Evolutionary conservation across 2,329 filamentous ascomycete genomes (phyloP).

Genomic region (Colletotrichum lentis): DNA sequence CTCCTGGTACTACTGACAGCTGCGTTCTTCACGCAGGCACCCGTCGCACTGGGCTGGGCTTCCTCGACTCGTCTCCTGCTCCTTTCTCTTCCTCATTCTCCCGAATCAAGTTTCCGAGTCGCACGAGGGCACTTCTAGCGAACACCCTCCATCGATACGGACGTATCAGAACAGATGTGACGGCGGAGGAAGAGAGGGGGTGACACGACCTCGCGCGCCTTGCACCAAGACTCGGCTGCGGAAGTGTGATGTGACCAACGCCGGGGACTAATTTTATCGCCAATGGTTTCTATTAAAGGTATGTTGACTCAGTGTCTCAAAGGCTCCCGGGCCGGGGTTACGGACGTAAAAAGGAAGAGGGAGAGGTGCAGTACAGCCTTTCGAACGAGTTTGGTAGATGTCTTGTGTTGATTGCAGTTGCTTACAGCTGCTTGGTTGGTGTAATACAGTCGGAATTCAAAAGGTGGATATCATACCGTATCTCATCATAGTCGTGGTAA

Average conservation of each 20-base stretch:
- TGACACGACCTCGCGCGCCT: conserved; percentile 18
- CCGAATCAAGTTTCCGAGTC: conserved; percentile 13
- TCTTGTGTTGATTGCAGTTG: conserved; percentile 3
- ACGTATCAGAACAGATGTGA: not conserved
- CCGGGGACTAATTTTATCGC: conserved; percentile 21
- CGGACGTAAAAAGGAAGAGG: not conserved
- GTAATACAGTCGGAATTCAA: conserved; percentile 36
- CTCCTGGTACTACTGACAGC: conserved; percentile 31
- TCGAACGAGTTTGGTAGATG: not conserved
- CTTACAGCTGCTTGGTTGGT: not conserved
- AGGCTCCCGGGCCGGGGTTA: conserved; percentile 1
- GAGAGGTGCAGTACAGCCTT: conserved; percentile 6
- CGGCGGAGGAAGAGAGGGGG: not conserved
- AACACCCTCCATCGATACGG: conserved; percentile 23
- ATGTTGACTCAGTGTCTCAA: conserved; percentile 22
- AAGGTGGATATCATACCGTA: conserved; percentile 54
- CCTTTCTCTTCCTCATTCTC: too few relatives aligned
- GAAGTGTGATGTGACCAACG: conserved; percentile 4
- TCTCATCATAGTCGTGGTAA: conserved; percentile 50
- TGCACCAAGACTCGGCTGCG: conserved; percentile 1
- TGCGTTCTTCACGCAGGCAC: conserved; percentile 27
- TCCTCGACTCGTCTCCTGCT: not conserved
- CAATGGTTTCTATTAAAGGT: conserved; percentile 28
- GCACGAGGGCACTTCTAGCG: conserved; percentile 11
- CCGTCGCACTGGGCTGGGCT: conserved; percentile 1